Percentiles rank a stretch among this genome's conserved stretches.
Conservation (phyloP, 331 rosid species). For the Acacia pycnantha region DNA sequence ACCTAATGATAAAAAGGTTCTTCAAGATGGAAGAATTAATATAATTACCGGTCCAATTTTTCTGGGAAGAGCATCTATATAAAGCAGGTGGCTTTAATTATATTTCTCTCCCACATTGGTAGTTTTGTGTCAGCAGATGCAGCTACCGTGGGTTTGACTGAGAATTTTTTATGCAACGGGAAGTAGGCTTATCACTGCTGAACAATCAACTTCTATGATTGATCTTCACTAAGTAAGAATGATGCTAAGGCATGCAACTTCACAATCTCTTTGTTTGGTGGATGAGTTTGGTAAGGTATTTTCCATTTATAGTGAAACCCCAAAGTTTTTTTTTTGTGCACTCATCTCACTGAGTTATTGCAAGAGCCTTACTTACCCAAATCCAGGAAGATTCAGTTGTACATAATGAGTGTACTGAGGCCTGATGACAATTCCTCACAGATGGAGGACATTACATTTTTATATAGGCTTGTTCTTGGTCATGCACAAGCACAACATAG, state of each 20-base stretch:
- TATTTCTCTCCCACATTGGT: slow-evolving; percentile 92
- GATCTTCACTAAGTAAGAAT: slow-evolving; percentile 95
- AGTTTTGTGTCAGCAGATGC: slow-evolving; percentile 97
- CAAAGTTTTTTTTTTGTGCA: slow-evolving; percentile 56
- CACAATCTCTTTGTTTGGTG: slow-evolving; percentile 71
- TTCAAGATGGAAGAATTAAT: slow-evolving; percentile 76
- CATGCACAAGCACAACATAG: slow-evolving; percentile 78
- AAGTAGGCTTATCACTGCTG: slow-evolving; percentile 88
- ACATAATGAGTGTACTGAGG: slow-evolving; percentile 91
- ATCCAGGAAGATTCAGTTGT: slow-evolving; percentile 74
- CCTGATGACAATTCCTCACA: slow-evolving; percentile 57
- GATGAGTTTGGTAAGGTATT: slow-evolving; percentile 99
- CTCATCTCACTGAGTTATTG: slow-evolving; percentile 91
- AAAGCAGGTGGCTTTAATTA: slow-evolving; percentile 95
- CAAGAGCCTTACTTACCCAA: slow-evolving; percentile 60
- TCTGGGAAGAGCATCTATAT: slow-evolving; percentile 96
- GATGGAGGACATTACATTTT: slow-evolving; percentile 66
- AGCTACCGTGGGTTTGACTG: slow-evolving; percentile 97
- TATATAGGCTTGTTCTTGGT: slow-evolving; percentile 92
- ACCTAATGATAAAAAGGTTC: slow-evolving; percentile 82
- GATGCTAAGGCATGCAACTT: slow-evolving; percentile 96
- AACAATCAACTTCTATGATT: slow-evolving; percentile 88
- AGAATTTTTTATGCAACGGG: slow-evolving; percentile 95
- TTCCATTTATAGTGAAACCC: too few species aligned
- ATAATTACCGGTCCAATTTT: slow-evolving; percentile 92